Evolutionary conservation across 805 yeast genomes (phyloP), one percentile per base, ranked within the genome.

Genomic region (Lachancea quebecensis): DNA sequence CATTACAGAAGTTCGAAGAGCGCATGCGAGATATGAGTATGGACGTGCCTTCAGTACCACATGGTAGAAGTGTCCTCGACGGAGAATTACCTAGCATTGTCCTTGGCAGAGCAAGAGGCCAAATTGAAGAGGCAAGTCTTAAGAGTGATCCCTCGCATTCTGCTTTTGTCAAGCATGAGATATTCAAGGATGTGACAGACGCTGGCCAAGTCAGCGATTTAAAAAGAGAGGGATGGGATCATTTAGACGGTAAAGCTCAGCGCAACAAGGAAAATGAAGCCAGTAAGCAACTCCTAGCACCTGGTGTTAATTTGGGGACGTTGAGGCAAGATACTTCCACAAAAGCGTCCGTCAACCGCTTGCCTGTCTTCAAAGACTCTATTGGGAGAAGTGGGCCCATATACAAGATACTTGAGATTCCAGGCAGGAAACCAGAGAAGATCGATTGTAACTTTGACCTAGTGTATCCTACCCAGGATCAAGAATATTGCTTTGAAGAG

Each of bases 401-500:
- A 2, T 75, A 69, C 48, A 78, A 82, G 44, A 60, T 75, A 4
- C 67, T 83, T 12, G 67, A 71, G 31, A 66, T 64, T 21, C 74
- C 78, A 2, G 88, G 86, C 0, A 81, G 80, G 52, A 73, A 73
- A 46, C 65, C 77, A 0, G 91, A 84, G 58, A 73, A 69, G 40
- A 71, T 82, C 14, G 75, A 76, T 53, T 62, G 80, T 43, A 85
- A 85, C 57, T 68, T 82, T 52, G 77, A 78, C 36, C 64, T 84
- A 33, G 56, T 84, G 30, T 75, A 80, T 50, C 74, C 77, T 0
- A 46, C 56, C 3, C 54, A 55, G 2, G 61, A 58, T 0, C 78
- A 75, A 36, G 93, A 84, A 50, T 73, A 66, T 42, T 79, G 84
- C 48, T 57, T 82, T 3, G 77, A 73, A 37, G 96, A 90, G 56